phyloP scores from a whole-genome alignment of 257 asterid species.

The Salvia rosmarinus region DNA sequence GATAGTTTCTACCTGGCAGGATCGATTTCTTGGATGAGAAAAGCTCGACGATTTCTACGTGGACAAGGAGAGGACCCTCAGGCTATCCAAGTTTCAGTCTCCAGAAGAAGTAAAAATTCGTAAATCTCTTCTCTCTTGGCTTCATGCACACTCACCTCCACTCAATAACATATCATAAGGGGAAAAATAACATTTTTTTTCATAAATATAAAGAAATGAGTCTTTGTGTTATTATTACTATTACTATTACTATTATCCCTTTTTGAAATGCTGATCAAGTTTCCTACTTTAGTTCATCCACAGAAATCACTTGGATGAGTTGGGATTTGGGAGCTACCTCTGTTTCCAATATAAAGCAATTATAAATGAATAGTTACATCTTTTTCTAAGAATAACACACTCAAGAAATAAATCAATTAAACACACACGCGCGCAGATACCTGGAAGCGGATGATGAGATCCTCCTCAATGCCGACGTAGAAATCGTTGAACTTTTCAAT shows the following conservation, averaged over 20 bases:
- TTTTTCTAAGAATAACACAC: background rate
- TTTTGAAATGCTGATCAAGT: background rate
- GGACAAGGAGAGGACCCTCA: slow-evolving; percentile 39
- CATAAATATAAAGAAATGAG: background rate
- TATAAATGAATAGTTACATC: too few species aligned
- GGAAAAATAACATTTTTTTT: background rate
- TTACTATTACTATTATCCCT: background rate
- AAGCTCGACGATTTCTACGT: slow-evolving; percentile 56
- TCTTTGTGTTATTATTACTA: background rate
- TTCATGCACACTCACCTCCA: slow-evolving; percentile 17
- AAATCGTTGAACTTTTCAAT: slow-evolving; percentile 90
- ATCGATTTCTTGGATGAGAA: slow-evolving; percentile 39
- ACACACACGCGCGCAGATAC: slow-evolving; percentile 35
- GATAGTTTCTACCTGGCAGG: slow-evolving; percentile 25
- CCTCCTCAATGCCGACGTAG: slow-evolving; percentile 96
- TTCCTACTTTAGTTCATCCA: slow-evolving; percentile 23
- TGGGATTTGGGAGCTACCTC: background rate
- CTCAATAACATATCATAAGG: background rate
- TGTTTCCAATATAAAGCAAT: slow-evolving; percentile 9
- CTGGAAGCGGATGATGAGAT: slow-evolving; percentile 81
- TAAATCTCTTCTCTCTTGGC: slow-evolving; percentile 5
- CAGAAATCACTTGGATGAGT: slow-evolving; percentile 1
- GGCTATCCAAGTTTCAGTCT: slow-evolving; percentile 22
- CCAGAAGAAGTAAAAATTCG: slow-evolving; percentile 15
- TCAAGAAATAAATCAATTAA: background rate